Evolutionary conservation across 2,329 filamentous ascomycete species (phyloP), one percentile per base, ranked within the genome.

Genomic region (Leptographium galeiforme): DNA sequence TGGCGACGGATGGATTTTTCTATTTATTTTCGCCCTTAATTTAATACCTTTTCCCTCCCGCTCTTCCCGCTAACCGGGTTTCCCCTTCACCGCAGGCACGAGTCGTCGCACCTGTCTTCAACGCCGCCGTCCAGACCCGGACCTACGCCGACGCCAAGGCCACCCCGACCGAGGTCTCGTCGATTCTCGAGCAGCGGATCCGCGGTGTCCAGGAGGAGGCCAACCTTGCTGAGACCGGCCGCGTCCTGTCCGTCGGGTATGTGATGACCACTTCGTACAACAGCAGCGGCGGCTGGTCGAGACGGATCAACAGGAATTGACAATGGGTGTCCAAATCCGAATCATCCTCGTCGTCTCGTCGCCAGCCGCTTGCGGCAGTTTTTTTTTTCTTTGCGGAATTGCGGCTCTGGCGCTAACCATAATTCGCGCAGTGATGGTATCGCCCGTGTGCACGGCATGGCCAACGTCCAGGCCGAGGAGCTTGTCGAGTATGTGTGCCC

Each of bases 391-490:
- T 6, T 25, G 40, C 8, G 41, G 41, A 32, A 14, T 39, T 4
- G n/a, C n/a, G 4, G 25, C 38, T 41, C 67, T 71, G 4, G 25
- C 38, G 44, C 67, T 71, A 58, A 70, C 63, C 53, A 56, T 46
- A 33, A 48, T 53, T 54, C 49, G 38, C 53, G 72, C 66, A 97
- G 93, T 93, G 93, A 98, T 79, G 93, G 93, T 95, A 98, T 98
- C 71, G 93, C 93, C 72, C 91, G 93, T 90, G 91, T 98, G 66
- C 90, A 98, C 76, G 93, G 93, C 72, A 90, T 98, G 89, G 88
- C 83, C 87, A 98, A 98, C 74, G 93, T 98, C 77, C 93, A 98
- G 82, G 91, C 93, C 67, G 93, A 98, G 79, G 93, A 98, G 82
- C 87, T 98, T 72, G 93, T 98, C 72, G 93, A 98, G 90, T 96